Conservation (phyloP, 306 rosid species). For the Canavalia ensiformis region DNA sequence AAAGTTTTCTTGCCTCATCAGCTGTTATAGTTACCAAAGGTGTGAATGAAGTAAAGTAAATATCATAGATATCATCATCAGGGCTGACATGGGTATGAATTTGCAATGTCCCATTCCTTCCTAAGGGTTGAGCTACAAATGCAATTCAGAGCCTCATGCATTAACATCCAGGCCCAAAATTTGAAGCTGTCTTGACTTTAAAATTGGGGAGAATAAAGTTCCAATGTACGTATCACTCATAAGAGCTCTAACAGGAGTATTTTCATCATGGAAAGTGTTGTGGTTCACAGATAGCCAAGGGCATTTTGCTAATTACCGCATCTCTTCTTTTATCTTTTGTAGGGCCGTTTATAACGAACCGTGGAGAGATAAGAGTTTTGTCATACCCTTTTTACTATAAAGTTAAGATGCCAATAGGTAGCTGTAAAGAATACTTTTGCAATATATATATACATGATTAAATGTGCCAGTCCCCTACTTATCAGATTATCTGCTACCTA, state of each 20-base stretch:
- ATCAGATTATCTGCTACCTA: conserved; percentile 1
- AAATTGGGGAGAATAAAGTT: conserved; percentile 17
- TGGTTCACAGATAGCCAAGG: conserved; percentile 5
- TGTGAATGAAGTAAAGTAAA: conserved; percentile 19
- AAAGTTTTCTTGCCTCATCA: conserved; percentile 73
- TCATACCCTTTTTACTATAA: neutral
- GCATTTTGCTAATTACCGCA: conserved; percentile 2
- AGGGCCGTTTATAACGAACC: neutral
- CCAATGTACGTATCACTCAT: conserved; percentile 2
- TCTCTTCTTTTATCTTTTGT: conserved; percentile 12
- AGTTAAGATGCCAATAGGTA: conserved; percentile 13
- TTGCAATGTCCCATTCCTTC: conserved; percentile 33
- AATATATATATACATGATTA: neutral
- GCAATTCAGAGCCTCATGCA: conserved; percentile 7
- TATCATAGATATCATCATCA: conserved; percentile 27
- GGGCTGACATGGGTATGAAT: conserved; percentile 14
- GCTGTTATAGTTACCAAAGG: conserved; percentile 46
- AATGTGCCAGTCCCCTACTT: neutral
- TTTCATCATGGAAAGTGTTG: conserved; percentile 16
- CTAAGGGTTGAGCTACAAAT: conserved; percentile 14
- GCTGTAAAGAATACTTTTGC: conserved; percentile 24
- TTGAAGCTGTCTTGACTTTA: conserved; percentile 34
- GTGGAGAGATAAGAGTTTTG: conserved; percentile 33
- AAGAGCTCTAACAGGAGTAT: neutral
- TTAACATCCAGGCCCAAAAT: neutral